Evolutionary conservation across 2,329 filamentous ascomycete species (phyloP).

Genomic region (Pyricularia sp.): DNA sequence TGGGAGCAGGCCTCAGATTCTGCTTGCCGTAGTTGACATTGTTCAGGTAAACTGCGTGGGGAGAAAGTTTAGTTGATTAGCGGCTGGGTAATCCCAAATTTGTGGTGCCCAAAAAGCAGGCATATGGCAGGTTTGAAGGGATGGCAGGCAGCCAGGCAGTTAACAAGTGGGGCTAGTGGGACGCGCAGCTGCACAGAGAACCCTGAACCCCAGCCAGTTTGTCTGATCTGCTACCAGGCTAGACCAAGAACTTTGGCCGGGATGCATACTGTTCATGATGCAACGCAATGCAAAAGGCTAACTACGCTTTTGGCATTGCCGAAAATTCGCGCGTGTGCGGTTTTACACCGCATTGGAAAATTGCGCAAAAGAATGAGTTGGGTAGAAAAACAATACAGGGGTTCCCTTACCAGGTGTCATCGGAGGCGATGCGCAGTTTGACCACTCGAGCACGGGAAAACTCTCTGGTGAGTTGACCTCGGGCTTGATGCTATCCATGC

Average conservation of each 20-base stretch:
- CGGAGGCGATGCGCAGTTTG: slow-evolving; percentile 64
- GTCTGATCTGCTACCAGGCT: neutral
- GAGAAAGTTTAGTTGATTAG: neutral
- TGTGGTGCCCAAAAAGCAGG: neutral
- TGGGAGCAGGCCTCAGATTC: slow-evolving; percentile 50
- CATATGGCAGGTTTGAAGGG: neutral
- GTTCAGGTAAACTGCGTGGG: slow-evolving; percentile 29
- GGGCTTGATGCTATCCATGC: slow-evolving; percentile 55
- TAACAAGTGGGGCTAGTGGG: neutral
- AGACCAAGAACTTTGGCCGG: neutral
- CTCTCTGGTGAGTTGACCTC: slow-evolving; percentile 61
- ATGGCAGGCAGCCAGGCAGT: neutral
- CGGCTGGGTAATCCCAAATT: neutral
- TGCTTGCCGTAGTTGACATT: slow-evolving; percentile 19
- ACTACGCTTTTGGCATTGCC: neutral
- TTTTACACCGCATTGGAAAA: neutral
- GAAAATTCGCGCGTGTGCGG: neutral
- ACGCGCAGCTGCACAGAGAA: neutral
- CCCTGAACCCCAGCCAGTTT: neutral
- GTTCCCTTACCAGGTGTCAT: slow-evolving; percentile 73
- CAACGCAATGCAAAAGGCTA: neutral
- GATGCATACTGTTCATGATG: neutral
- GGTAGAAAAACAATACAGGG: neutral
- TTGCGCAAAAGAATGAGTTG: neutral
- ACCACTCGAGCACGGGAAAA: slow-evolving; percentile 62